Base-by-base conservation (phyloP, 78 protist genomes). In the Polysphondylium violaceum region DNA sequence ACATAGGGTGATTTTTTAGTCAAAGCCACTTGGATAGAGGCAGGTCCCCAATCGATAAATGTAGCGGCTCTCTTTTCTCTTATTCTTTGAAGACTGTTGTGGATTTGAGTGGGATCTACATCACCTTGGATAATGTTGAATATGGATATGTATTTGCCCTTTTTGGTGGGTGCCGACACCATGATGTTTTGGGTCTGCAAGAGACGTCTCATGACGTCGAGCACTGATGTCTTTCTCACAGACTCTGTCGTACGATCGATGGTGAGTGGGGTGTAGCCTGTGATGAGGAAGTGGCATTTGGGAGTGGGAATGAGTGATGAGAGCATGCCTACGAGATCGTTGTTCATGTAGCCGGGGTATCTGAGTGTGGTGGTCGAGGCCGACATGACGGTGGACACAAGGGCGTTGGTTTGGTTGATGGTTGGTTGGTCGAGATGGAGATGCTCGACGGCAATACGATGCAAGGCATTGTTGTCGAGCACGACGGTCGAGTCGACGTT, bases 41-140 rank as follows among this genome's bases (percentile, higher is more conserved):
- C 99, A 0, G 99, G 99, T 1, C 99, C 99, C 99, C 99, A 99
- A 6, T 98, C 98, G 51, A 99, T 98, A 78, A 99, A 99, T 40
- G 94, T 58, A 25, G 96, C 98, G 31, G 96, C 87, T 56, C 94
- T 88, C 14, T 98, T 87, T 71, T 98, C 99, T 25, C 98, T 92
- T 23, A 99, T 97, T 35, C 99, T 75, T 55, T 98, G 99, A 33
- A 99, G 94, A 27, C 96, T 65, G 94, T 98, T 97, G 94, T 99
- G 99, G 31, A 99, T 98, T 76, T 98, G 98, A 17, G 99, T 95
- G 1, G 99, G 99, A 64, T 99, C 99, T 17, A 96, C 98, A 5
- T 98, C 99, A 50, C 99, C 99, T 64, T 98, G 99, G 38, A 99
- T 99, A 50, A 99, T 98, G 91, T 98, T 97, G 27, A 99, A 97